These are phyloP conservation scores for Begonia loranthoides DNA, from an alignment of 306 rosid genomes.

Conservation along the genomic window DNA sequence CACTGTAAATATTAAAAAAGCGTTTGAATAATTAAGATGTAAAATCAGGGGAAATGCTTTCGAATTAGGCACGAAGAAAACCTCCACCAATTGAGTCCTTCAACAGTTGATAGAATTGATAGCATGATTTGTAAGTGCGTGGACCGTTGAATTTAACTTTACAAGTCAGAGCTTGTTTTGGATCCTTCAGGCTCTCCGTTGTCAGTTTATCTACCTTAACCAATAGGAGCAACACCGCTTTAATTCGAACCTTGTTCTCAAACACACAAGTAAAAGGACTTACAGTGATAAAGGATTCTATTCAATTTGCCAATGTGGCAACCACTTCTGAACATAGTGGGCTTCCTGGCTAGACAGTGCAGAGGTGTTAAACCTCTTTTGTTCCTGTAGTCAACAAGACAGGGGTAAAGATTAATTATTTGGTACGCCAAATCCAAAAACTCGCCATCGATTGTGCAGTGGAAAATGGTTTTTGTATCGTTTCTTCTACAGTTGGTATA, in stretches of 20 bases:
- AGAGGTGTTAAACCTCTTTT: conserved; percentile 32
- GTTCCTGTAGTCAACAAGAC: conserved; percentile 17
- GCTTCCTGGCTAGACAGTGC: conserved; percentile 38
- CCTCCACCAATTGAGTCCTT: conserved; percentile 3
- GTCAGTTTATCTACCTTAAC: conserved; percentile 10
- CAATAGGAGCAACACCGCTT: not conserved
- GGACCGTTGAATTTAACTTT: not conserved
- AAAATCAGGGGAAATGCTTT: not conserved
- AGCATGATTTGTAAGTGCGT: conserved; percentile 12
- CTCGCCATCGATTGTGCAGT: conserved; percentile 25
- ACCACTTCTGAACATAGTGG: conserved; percentile 47
- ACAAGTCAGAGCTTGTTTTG: not conserved
- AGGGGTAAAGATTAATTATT: conserved; percentile 15
- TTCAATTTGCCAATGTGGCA: conserved; percentile 17
- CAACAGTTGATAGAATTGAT: conserved; percentile 1
- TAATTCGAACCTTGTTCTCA: too few relatives aligned
- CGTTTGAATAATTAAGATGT: not conserved
- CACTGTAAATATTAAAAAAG: too few relatives aligned
- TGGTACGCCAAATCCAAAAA: conserved; percentile 43
- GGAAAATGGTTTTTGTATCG: conserved; percentile 37
- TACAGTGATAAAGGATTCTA: conserved; percentile 23
- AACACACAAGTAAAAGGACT: too few relatives aligned
- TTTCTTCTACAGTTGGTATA: conserved; percentile 17
- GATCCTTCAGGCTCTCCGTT: not conserved
- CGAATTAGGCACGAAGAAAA: not conserved